Conservation (phyloP, 306 rosid species). For the Castanopsis chinensis region DNA sequence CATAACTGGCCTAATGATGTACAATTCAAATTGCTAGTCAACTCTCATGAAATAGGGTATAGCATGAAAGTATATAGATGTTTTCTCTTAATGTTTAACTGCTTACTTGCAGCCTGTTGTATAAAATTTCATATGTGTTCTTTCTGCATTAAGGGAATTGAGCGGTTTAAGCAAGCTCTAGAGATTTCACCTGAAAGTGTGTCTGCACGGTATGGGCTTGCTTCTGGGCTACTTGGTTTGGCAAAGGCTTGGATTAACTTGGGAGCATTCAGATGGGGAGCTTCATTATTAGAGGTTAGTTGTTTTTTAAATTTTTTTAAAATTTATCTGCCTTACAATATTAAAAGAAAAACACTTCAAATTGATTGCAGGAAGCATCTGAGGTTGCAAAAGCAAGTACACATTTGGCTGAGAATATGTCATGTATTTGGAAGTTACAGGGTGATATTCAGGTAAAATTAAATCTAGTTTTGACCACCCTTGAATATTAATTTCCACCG, state of each 20-base stretch:
- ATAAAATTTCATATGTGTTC: constrained; percentile 17
- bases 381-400: constrained; percentile 56
- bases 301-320: constrained; percentile 15
- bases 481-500: background rate
- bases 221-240: constrained; percentile 74
- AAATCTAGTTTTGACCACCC: background rate
- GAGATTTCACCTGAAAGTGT: constrained; percentile 62
- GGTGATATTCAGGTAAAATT: constrained; percentile 82
- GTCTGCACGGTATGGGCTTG: constrained; percentile 85
- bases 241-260: constrained; percentile 66
- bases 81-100: constrained; percentile 3
- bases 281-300: constrained; percentile 71
- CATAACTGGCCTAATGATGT: background rate
- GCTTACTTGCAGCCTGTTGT: constrained; percentile 8
- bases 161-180: constrained; percentile 75
- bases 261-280: constrained; percentile 90
- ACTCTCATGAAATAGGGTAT: background rate
- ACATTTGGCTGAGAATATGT: constrained; percentile 52
- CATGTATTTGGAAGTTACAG: constrained; percentile 78
- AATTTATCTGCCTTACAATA: constrained; percentile 15
- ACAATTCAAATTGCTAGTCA: background rate
- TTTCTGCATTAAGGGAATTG: constrained; percentile 71
- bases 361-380: constrained; percentile 77
- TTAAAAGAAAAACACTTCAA: constrained; percentile 18
- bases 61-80: background rate